phyloP scores from a whole-genome alignment of 805 yeast genomes.

The Spathaspora girioi region DNA sequence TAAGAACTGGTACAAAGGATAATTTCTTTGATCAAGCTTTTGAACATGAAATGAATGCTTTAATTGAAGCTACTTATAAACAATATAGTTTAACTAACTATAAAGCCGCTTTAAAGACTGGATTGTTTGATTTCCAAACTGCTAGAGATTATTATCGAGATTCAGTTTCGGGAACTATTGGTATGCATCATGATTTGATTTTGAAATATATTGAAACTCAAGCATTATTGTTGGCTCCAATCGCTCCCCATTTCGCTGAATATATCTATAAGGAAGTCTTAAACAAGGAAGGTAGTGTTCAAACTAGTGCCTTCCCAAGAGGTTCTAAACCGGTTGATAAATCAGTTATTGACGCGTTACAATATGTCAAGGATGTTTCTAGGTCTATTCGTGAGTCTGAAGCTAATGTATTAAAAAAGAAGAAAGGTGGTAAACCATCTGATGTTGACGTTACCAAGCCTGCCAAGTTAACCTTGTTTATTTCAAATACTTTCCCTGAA shows the following conservation, averaged over 20 bases:
- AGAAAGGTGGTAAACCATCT: constrained; percentile 77
- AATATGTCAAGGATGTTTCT: constrained; percentile 72
- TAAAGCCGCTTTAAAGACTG: constrained; percentile 85
- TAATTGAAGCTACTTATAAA: constrained; percentile 70
- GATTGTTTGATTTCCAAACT: constrained; percentile 90
- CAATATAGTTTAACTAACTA: constrained; percentile 72
- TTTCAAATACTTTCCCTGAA: constrained; percentile 76
- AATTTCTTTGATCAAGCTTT: constrained; percentile 82
- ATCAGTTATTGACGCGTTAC: constrained; percentile 62
- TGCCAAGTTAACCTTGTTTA: constrained; percentile 64
- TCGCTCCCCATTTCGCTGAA: constrained; percentile 96
- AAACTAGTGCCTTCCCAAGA: constrained; percentile 76
- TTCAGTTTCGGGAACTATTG: constrained; percentile 45
- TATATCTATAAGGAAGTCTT: constrained; percentile 82
- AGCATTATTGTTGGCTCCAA: constrained; percentile 78
- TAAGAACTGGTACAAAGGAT: constrained; percentile 48
- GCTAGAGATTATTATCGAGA: constrained; percentile 97
- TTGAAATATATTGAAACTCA: constrained; percentile 82
- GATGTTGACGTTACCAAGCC: constrained; percentile 77
- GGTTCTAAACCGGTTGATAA: constrained; percentile 63
- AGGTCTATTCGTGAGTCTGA: constrained; percentile 92
- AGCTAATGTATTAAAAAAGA: constrained; percentile 71
- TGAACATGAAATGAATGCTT: constrained; percentile 86
- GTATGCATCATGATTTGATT: constrained; percentile 83
- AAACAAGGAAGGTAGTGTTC: constrained; percentile 62